Percentiles rank a stretch among this genome's conserved stretches.
Conservation (phyloP, 139 green algal species). For the Chlorella sp. region DNA sequence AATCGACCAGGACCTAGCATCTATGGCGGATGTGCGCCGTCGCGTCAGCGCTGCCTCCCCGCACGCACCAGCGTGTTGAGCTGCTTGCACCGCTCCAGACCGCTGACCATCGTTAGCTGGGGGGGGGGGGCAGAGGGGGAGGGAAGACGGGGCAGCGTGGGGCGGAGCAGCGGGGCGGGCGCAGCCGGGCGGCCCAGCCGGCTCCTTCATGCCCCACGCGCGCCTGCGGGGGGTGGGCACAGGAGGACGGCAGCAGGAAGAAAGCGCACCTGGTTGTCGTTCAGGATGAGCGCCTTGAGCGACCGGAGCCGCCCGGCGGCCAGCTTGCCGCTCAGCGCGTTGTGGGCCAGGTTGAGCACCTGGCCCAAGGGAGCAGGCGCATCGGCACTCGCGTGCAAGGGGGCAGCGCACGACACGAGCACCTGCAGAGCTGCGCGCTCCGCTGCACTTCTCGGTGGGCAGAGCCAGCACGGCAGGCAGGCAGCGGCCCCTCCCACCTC, state of each 20-base stretch:
- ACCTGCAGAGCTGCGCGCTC: too few relatives aligned
- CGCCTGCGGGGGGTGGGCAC: background rate
- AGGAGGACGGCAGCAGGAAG: background rate
- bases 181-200: background rate
- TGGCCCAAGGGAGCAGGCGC: background rate
- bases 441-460: background rate
- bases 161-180: background rate
- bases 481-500: conserved; percentile 4
- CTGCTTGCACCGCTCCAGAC: conserved; percentile 26
- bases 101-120: background rate
- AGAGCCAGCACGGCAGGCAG: background rate
- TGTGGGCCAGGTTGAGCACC: conserved; percentile 40
- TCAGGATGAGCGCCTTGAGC: conserved; percentile 47
- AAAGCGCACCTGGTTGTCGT: conserved; percentile 29
- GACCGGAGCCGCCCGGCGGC: conserved; percentile 23
- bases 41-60: too few relatives aligned
- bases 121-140: background rate
- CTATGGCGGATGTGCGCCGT: too few relatives aligned
- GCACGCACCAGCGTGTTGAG: conserved; percentile 51
- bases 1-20: too few relatives aligned
- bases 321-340: conserved; percentile 41
- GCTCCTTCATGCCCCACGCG: background rate
- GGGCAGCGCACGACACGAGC: too few relatives aligned
- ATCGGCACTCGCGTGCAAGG: background rate
- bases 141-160: background rate